Base-by-base conservation (phyloP, 352 stramenopile genomes). In the Phytophthora foliorum region DNA sequence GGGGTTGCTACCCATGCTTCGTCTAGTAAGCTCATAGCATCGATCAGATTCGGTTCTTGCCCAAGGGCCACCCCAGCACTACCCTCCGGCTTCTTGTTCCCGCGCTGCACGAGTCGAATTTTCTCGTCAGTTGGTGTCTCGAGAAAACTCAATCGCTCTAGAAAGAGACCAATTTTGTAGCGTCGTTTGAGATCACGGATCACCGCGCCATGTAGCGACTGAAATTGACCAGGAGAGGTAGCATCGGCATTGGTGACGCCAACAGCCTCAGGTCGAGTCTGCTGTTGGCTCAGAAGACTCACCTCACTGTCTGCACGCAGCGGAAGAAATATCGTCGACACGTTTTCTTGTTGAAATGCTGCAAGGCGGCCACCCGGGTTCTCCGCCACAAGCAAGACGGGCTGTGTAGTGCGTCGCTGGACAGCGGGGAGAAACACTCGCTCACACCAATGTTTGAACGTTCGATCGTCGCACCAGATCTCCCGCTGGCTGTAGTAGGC, bases 381-480 rank as follows among this genome's bases (percentile, higher is more conserved):
- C 54, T 88, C 79, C 6, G 78, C 53, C 4, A 89, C 46, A 2
- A 88, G 63, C 46, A 89, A 55, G 21, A 89, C 72, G 4, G 61
- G 75, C 31, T 70, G 77, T 27, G 75, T 73, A 16, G 79, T 90
- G 22, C 69, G 77, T 56, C 77, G 59, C 21, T 72, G 69, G 6
- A 90, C 61, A 11, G 81, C 75, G 2, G 81, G 81, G 2, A 84
- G 29, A 49, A 90, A 88, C 5, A 90, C 73, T 17, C 68, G 42
- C 10, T 78, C 25, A 32, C 80, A 84, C 81, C 81, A 90, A 38
- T 86, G 74, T 56, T 75, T 72, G 41, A 88, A 90, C 25, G 81
- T 88, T 42, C 65, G 70, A 21, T 71, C 65, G 58, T 83, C 77
- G 45, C 79, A 86, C 81, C 81, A 88, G 17, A 87, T 72, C 52